Evolutionary conservation across 768 basidiomycete species (phyloP), one percentile per base, ranked within the genome.

Genomic region (Macrolepiota albuminosa): DNA sequence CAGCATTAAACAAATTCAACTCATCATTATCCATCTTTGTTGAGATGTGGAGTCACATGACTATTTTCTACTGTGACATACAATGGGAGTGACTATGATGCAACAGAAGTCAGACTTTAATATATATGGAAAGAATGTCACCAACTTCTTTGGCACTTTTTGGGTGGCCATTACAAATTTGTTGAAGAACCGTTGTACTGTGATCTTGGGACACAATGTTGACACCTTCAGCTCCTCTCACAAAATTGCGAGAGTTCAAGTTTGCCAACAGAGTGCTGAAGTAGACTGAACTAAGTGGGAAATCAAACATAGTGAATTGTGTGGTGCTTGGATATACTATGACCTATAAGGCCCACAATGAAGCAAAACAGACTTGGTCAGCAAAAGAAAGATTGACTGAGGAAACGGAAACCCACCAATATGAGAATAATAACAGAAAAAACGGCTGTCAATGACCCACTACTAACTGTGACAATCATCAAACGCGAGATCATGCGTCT

Each of bases 251-350:
- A 21, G 56, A 49, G 48, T 57, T 58, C 34, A 58, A 42, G 33
- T 58, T 58, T 1, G 57, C 57, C 2, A 58, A 18, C 4, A 58
- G 34, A 18, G 57, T 58, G 39, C 57, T 51, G 16, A 51, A 58
- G 29, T 58, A 58, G 26, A 58, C 29, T 3, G 57, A 58, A 14
- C 48, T 1, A 6, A 58, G 24, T n/a, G 48, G 10, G 21, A 29
- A 51, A 16, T 58, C 48, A 10, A 50, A 48, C 26, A 43, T 51
- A 3, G 34, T 16, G 10, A n/a, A 50, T 3, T 33, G 39, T 11
- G n/a, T 4, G 9, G 46, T 37, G 18, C 8, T n/a, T 14, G 48
- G 37, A 58, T 39, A 50, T 6, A 49, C 1, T 2, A 21, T 16
- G 18, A 49, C 11, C 56, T 57, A 9, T 3, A 29, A 14, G 24